Conservation (phyloP, 192 early-diverging fungal species). For the Entomortierella beljakovae region DNA sequence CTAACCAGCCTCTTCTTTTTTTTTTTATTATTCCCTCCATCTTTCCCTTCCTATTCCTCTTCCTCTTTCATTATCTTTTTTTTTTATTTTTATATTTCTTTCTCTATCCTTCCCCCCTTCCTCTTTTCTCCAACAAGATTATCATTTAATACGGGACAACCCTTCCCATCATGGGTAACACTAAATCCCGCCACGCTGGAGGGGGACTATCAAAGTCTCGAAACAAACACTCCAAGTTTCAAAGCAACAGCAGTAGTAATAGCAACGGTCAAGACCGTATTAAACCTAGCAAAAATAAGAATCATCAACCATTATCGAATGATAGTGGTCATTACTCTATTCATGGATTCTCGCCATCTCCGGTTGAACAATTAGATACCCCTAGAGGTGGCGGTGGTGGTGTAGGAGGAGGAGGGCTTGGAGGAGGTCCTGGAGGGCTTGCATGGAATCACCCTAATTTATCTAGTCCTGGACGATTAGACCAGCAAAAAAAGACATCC, state of each 20-base stretch:
- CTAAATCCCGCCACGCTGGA: constrained; percentile 43
- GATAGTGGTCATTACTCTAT: constrained; percentile 52
- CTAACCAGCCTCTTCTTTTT: constrained; percentile 2
- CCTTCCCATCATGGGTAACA: constrained; percentile 39
- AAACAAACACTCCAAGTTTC: constrained; percentile 22
- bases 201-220: constrained; percentile 19
- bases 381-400: neutral
- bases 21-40: neutral
- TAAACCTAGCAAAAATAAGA: constrained; percentile 1
- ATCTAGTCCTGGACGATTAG: constrained; percentile 37
- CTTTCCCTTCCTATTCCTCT: neutral
- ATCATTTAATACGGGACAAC: neutral
- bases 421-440: neutral
- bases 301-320: constrained; percentile 18
- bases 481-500: constrained; percentile 33
- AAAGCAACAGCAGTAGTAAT: constrained; percentile 7
- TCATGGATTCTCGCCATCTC: constrained; percentile 30
- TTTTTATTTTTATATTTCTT: neutral
- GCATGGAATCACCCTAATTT: constrained; percentile 44
- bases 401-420: constrained; percentile 1
- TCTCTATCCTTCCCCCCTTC: neutral
- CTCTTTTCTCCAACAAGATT: neutral
- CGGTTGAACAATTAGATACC: constrained; percentile 17
- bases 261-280: neutral
- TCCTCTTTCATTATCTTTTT: neutral